Conservation (phyloP, 2,329 filamentous ascomycete genomes). For the Trichoderma atroviride region DNA sequence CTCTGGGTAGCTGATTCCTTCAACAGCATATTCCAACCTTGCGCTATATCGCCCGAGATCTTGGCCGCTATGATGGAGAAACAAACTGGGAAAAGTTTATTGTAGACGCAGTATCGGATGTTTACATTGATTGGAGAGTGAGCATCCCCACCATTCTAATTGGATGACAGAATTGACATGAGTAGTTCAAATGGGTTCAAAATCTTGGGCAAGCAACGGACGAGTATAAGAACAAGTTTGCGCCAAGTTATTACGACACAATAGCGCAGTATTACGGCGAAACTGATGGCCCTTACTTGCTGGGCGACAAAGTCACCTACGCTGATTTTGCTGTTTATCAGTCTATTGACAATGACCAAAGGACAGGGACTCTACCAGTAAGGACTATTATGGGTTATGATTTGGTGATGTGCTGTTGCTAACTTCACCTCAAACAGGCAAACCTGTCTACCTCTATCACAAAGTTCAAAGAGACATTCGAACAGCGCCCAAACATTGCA, state of each 20-base stretch:
- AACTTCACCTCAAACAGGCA: neutral
- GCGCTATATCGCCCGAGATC: conserved; percentile 41
- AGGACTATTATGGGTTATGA: conserved; percentile 31
- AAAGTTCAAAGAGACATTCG: conserved; percentile 9
- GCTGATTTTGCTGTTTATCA: conserved; percentile 45
- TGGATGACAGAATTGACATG: neutral
- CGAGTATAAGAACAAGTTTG: conserved; percentile 38
- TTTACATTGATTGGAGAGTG: conserved; percentile 47
- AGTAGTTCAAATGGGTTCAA: conserved; percentile 34
- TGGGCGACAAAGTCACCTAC: conserved; percentile 43
- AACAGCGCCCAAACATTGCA: conserved; percentile 23
- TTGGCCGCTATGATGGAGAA: conserved; percentile 42
- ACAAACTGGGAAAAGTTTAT: conserved; percentile 43
- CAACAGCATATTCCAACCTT: conserved; percentile 34
- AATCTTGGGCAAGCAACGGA: conserved; percentile 34
- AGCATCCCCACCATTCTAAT: neutral
- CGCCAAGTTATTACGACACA: conserved; percentile 37
- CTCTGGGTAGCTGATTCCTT: conserved; percentile 37
- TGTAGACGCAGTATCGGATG: conserved; percentile 42
- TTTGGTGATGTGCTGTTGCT: neutral
- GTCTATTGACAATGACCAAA: conserved; percentile 42
- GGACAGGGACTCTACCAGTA: conserved; percentile 40
- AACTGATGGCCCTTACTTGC: conserved; percentile 39
- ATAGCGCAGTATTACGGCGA: conserved; percentile 38
- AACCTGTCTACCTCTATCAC: neutral